Evolutionary conservation across 352 stramenopile genomes (phyloP).

Genomic region (Phytophthora sojae): DNA sequence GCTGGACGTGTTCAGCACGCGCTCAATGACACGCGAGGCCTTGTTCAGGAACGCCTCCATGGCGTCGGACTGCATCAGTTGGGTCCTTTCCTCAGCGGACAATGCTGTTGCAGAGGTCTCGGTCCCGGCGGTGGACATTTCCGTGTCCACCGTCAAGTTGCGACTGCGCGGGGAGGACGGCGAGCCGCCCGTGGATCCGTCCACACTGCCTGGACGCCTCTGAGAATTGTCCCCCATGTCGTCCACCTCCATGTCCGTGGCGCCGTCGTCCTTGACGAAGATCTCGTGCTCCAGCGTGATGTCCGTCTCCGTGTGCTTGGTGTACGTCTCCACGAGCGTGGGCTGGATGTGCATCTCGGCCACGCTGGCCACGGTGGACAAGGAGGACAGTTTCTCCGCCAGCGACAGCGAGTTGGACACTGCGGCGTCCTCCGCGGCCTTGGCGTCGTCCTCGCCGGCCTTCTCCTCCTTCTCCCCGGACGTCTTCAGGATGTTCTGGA

Average conservation of each 20-base stretch:
- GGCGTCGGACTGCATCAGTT: slow-evolving; percentile 72
- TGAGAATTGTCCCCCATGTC: slow-evolving; percentile 28
- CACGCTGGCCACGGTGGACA: slow-evolving; percentile 80
- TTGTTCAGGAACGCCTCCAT: slow-evolving; percentile 85
- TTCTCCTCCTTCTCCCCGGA: slow-evolving; percentile 37
- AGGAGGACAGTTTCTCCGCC: slow-evolving; percentile 74
- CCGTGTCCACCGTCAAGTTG: slow-evolving; percentile 60
- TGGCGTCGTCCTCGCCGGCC: slow-evolving; percentile 9
- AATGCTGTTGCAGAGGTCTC: slow-evolving; percentile 35
- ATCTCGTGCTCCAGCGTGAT: slow-evolving; percentile 87
- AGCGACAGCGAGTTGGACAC: slow-evolving; percentile 59
- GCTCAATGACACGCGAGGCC: slow-evolving; percentile 83
- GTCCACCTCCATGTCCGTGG: slow-evolving; percentile 58
- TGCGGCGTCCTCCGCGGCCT: slow-evolving; percentile 39
- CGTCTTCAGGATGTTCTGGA: slow-evolving; percentile 86
- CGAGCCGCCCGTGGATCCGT: slow-evolving; percentile 24
- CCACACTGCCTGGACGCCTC: slow-evolving; percentile 42
- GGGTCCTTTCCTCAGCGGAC: slow-evolving; percentile 68
- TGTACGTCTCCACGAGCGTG: slow-evolving; percentile 84
- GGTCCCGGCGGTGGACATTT: slow-evolving; percentile 34
- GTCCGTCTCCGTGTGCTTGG: slow-evolving; percentile 86
- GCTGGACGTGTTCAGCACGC: slow-evolving; percentile 73
- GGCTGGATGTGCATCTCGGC: slow-evolving; percentile 86
- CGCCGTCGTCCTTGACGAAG: slow-evolving; percentile 49
- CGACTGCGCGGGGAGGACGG: slow-evolving; percentile 51